These are phyloP conservation scores for Recurvomyces mirabilis DNA, from an alignment of 495 filamentous ascomycete genomes.

Conservation along the genomic window DNA sequence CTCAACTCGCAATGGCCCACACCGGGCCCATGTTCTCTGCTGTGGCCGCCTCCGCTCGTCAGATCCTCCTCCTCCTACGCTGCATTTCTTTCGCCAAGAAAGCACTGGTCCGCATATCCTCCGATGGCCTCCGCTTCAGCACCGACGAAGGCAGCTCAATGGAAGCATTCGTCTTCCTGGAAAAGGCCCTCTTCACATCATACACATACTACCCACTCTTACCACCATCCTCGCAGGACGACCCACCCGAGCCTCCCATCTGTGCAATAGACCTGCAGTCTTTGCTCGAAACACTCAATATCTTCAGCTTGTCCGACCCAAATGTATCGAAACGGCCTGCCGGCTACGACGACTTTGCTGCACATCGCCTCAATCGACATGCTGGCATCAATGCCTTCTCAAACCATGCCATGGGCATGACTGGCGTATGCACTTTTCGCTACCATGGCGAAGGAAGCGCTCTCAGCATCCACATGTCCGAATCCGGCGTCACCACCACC, in stretches of 20 bases:
- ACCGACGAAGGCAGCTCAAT: conserved; percentile 75
- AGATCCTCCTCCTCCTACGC: conserved; percentile 79
- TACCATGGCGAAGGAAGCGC: conserved; percentile 63
- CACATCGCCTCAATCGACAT: conserved; percentile 17
- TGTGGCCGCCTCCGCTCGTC: conserved; percentile 73
- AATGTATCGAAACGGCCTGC: conserved; percentile 13
- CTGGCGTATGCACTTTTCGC: conserved; percentile 61
- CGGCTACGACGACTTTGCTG: conserved; percentile 28
- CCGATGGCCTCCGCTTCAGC: conserved; percentile 73
- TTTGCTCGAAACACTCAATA: conserved; percentile 86
- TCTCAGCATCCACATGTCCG: conserved; percentile 69
- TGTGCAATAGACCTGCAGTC: conserved; percentile 82
- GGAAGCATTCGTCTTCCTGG: conserved; percentile 76
- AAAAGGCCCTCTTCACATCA: conserved; percentile 74
- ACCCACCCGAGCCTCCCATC: conserved; percentile 30
- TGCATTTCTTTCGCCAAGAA: conserved; percentile 74
- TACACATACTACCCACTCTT: conserved; percentile 47
- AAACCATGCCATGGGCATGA: conserved; percentile 61
- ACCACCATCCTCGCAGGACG: conserved; percentile 30
- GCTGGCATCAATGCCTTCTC: conserved; percentile 55
- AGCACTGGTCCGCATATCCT: conserved; percentile 71
- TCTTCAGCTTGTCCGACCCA: conserved; percentile 71
- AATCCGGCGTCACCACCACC: conserved; percentile 75
- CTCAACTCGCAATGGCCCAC: background rate
- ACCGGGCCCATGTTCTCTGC: conserved; percentile 59